Conservation (phyloP, 192 early-diverging fungal genomes). For the Tieghemiomyces parasiticus region DNA sequence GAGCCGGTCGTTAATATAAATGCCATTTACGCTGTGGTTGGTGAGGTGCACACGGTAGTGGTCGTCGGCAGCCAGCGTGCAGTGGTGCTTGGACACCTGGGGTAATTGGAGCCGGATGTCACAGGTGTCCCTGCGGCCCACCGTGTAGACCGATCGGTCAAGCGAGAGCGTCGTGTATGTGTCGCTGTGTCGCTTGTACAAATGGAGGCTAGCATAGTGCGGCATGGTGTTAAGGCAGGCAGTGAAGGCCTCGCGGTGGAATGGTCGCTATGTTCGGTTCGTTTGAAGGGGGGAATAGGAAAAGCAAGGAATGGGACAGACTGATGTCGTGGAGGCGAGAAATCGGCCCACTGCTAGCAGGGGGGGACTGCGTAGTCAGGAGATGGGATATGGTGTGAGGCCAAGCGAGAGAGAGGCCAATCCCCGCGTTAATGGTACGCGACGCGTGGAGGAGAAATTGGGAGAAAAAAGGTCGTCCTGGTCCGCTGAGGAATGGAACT, state of each 20-base stretch:
- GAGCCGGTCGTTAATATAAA: background rate
- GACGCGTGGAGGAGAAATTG: too few species aligned
- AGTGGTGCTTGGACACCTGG: slow-evolving; percentile 27
- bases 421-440: too few species aligned
- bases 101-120: slow-evolving; percentile 25
- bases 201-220: background rate
- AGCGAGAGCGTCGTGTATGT: background rate
- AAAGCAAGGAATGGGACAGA: too few species aligned
- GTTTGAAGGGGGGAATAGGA: too few species aligned
- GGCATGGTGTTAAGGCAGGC: background rate
- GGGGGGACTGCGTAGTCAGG: too few species aligned
- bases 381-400: too few species aligned
- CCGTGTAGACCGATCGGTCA: background rate
- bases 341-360: too few species aligned
- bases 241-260: background rate
- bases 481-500: too few species aligned
- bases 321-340: too few species aligned
- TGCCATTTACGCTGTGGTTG: background rate
- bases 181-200: background rate
- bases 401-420: too few species aligned
- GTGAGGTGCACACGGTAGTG: background rate
- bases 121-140: slow-evolving; percentile 19
- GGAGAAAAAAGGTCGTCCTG: too few species aligned
- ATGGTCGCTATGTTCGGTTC: too few species aligned
- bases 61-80: background rate